Conservation (phyloP, 345 rosid species). For the Citrus cavaleriei region DNA sequence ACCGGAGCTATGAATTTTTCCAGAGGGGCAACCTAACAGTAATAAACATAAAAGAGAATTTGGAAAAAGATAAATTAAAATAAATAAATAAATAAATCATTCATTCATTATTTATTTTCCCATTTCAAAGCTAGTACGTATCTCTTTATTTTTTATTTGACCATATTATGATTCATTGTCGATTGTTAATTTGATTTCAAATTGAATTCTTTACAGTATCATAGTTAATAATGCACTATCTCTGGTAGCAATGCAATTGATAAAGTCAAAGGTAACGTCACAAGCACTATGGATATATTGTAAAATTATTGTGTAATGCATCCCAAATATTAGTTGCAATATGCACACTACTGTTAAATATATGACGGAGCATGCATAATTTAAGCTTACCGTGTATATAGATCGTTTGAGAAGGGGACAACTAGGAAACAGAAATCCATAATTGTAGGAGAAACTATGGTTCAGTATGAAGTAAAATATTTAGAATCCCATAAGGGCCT, state of each 20-base stretch:
- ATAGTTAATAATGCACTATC: background rate
- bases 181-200: background rate
- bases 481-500: background rate
- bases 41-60: background rate
- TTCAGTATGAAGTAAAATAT: background rate
- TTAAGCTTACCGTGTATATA: background rate
- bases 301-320: background rate
- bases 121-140: background rate
- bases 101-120: background rate
- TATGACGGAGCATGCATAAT: background rate
- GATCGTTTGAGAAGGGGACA: background rate
- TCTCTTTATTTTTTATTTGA: background rate
- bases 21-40: background rate
- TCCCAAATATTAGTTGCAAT: background rate
- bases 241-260: background rate
- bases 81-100: background rate
- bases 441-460: background rate
- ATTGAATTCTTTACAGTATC: background rate
- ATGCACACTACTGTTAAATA: background rate
- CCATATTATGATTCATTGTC: background rate
- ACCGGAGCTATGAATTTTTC: background rate
- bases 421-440: background rate
- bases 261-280: background rate
- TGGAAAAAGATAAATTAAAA: background rate
- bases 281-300: background rate